Percentiles rank a stretch among this genome's conserved stretches.
These are phyloP conservation scores for Globomyces pollinis-pini DNA, from an alignment of 192 early-diverging fungal genomes.

Conservation along the genomic window DNA sequence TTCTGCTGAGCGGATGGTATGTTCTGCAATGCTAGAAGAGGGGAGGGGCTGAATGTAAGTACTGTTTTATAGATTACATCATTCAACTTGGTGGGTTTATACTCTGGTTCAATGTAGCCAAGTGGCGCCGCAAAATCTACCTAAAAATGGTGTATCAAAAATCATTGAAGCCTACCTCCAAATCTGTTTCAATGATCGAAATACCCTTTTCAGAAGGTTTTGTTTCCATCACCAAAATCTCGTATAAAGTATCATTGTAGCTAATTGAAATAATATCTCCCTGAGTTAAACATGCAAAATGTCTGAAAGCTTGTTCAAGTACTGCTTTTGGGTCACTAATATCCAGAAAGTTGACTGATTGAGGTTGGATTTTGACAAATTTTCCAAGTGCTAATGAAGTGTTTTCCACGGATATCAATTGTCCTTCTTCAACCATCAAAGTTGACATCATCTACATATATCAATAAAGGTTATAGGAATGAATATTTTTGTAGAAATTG, in stretches of 20 bases:
- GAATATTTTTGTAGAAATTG: neutral
- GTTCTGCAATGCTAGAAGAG: constrained; percentile 41
- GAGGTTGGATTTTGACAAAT: constrained; percentile 96
- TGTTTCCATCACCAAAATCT: constrained; percentile 84
- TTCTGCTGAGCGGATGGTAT: constrained; percentile 27
- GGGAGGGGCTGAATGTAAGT: neutral
- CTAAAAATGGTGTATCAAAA: constrained; percentile 10
- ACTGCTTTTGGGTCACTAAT: constrained; percentile 96
- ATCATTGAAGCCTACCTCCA: constrained; percentile 52
- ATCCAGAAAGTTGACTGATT: constrained; percentile 90
- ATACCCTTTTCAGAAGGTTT: constrained; percentile 74
- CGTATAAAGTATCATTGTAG: constrained; percentile 83
- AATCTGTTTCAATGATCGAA: constrained; percentile 93
- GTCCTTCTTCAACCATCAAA: constrained; percentile 65
- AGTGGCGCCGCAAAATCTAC: constrained; percentile 94
- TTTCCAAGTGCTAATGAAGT: constrained; percentile 68
- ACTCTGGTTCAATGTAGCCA: constrained; percentile 87
- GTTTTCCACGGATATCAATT: constrained; percentile 72
- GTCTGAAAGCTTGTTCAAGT: constrained; percentile 86
- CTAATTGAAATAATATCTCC: constrained; percentile 87
- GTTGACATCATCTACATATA: constrained; percentile 75
- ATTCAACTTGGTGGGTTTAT: neutral
- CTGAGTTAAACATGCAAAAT: constrained; percentile 85
- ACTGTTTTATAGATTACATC: neutral
- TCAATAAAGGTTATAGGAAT: constrained; percentile 31